A percentile compares a stretch with the other conserved stretches of the same genome.
phyloP scores from a whole-genome alignment of 2,329 filamentous ascomycete species.

The Penicillium glabrum region DNA sequence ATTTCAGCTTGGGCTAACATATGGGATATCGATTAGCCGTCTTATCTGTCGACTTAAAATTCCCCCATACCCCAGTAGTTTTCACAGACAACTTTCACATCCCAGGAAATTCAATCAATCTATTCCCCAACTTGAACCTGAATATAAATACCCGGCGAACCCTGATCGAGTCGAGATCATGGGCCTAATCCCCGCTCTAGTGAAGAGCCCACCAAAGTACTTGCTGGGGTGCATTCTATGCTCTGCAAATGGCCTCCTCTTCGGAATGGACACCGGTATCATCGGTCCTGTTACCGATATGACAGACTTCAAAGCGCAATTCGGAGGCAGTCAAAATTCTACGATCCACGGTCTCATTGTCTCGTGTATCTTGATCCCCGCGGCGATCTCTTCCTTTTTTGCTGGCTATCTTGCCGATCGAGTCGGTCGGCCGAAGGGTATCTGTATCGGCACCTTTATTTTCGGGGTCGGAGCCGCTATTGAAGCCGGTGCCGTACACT shows the following conservation, averaged over 20 bases:
- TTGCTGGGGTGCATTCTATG: neutral
- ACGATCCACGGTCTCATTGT: slow-evolving; percentile 59
- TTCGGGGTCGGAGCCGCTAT: slow-evolving; percentile 57
- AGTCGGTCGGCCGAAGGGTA: slow-evolving; percentile 52
- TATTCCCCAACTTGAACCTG: too few relatives aligned
- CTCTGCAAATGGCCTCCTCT: slow-evolving; percentile 10
- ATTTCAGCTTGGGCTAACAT: too few relatives aligned
- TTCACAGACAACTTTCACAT: too few relatives aligned
- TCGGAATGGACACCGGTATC: slow-evolving; percentile 51
- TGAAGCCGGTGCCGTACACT: slow-evolving; percentile 48
- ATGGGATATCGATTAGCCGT: too few relatives aligned
- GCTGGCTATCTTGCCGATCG: slow-evolving; percentile 55
- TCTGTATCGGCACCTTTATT: slow-evolving; percentile 52
- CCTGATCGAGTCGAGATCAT: too few relatives aligned
- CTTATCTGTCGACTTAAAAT: too few relatives aligned
- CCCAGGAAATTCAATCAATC: too few relatives aligned
- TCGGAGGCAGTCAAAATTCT: slow-evolving; percentile 45
- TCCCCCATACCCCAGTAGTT: too few relatives aligned
- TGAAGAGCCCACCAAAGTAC: too few relatives aligned
- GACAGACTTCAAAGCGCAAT: slow-evolving; percentile 50
- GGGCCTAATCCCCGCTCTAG: too few relatives aligned
- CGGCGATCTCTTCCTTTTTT: slow-evolving; percentile 58
- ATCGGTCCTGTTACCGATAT: slow-evolving; percentile 60
- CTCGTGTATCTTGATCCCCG: slow-evolving; percentile 60
- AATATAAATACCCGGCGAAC: too few relatives aligned